Conservation (phyloP, 2,329 filamentous ascomycete genomes). For the Cercospora janseana region DNA sequence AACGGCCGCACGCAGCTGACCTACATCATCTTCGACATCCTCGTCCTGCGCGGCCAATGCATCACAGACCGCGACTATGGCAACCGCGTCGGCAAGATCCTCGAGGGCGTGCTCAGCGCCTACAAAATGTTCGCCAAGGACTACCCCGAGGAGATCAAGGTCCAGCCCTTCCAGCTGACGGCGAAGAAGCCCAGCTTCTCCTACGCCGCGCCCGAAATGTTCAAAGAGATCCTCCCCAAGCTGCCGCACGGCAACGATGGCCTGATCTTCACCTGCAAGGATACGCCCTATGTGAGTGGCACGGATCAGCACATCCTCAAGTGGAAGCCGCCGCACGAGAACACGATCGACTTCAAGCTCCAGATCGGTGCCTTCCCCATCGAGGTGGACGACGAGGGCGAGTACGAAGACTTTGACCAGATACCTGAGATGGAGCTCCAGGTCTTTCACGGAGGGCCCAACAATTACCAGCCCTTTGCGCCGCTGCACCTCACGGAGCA, state of each 20-base stretch:
- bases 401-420: slow-evolving; percentile 72
- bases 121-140: slow-evolving; percentile 48
- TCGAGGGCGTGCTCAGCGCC: slow-evolving; percentile 39
- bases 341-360: slow-evolving; percentile 89
- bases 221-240: slow-evolving; percentile 76
- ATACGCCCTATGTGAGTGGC: slow-evolving; percentile 79
- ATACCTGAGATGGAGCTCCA: slow-evolving; percentile 71
- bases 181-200: slow-evolving; percentile 87
- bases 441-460: slow-evolving; percentile 63
- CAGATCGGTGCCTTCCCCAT: slow-evolving; percentile 68
- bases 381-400: slow-evolving; percentile 67
- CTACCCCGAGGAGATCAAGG: slow-evolving; percentile 67
- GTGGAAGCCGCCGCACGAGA: slow-evolving; percentile 95
- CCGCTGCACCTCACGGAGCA: slow-evolving; percentile 66
- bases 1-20: slow-evolving; percentile 68
- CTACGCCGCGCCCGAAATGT: slow-evolving; percentile 91
- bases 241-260: slow-evolving; percentile 94
- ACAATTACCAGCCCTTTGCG: slow-evolving; percentile 59
- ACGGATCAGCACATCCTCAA: slow-evolving; percentile 94
- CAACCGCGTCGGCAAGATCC: slow-evolving; percentile 85
- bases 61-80: slow-evolving; percentile 78
- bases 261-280: slow-evolving; percentile 93
- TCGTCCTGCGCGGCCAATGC: slow-evolving; percentile 73
- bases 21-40: slow-evolving; percentile 90
- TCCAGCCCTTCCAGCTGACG: slow-evolving; percentile 76